These are phyloP conservation scores for Pezicula rhizophila DNA, from an alignment of 2,329 filamentous ascomycete genomes.

Conservation along the genomic window DNA sequence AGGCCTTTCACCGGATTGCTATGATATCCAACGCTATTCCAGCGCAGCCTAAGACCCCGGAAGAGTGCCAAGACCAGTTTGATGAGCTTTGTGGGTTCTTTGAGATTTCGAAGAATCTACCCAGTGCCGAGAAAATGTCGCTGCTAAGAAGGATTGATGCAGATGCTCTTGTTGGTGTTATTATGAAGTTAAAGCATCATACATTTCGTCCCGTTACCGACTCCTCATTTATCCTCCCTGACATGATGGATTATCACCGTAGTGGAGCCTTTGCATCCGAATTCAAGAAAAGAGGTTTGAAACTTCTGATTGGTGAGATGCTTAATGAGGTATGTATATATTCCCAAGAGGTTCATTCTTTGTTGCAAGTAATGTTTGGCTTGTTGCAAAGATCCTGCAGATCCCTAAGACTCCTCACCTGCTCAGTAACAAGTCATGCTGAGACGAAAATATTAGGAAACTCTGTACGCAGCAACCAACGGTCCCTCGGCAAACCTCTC, in stretches of 20 bases:
- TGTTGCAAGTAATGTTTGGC: too few species aligned
- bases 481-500: slow-evolving; percentile 28
- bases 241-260: slow-evolving; percentile 33
- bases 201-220: slow-evolving; percentile 41
- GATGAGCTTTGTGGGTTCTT: slow-evolving; percentile 35
- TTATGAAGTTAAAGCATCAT: slow-evolving; percentile 35
- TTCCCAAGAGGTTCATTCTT: too few species aligned
- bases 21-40: slow-evolving; percentile 41
- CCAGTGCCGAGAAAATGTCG: slow-evolving; percentile 27
- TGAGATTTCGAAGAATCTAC: slow-evolving; percentile 16
- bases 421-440: too few species aligned
- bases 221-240: slow-evolving; percentile 32
- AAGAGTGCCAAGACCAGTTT: slow-evolving; percentile 34
- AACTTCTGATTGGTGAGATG: slow-evolving; percentile 37
- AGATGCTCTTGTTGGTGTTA: slow-evolving; percentile 27
- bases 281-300: slow-evolving; percentile 30
- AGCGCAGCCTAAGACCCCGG: slow-evolving; percentile 34
- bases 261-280: slow-evolving; percentile 31
- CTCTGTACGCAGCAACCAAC: slow-evolving; percentile 36
- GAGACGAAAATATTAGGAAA: slow-evolving; percentile 21
- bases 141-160: slow-evolving; percentile 27
- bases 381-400: too few species aligned
- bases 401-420: too few species aligned
- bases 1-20: slow-evolving; percentile 12
- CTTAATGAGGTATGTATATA: slow-evolving; percentile 27